Base-by-base conservation (phyloP, 2,329 filamentous ascomycete species). In the Exophiala dermatitidis region DNA sequence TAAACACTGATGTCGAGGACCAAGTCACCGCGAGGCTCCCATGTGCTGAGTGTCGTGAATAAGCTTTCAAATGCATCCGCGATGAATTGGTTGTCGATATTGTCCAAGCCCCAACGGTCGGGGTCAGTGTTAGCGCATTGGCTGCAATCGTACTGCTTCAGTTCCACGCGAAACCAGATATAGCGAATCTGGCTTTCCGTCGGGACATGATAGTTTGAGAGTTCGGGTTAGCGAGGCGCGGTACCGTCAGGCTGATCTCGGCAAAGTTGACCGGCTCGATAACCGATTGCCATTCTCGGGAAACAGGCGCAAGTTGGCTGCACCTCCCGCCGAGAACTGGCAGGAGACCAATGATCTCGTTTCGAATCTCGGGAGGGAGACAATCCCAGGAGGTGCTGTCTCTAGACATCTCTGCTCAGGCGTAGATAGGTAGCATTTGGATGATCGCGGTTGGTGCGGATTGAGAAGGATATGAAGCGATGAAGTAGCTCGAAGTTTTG, bases 1-100 rank as follows among this genome's bases (percentile, higher is more conserved):
- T 66, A 60, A 49, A 68, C 60, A 48, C 64, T 65, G 10, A 67
- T 67, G 52, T 68, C 66, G 34, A 68, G 66, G 28, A 45, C 56
- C 53, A 68, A 61, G 32, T 66, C 50, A 51, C 50, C 51, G 32
- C 58, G 31, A 44, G 46, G 52, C n/a, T 64, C 60, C 64, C 63
- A 67, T 58, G 60, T 60, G 56, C 62, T 63, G 50, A 67, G 63
- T 55, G 47, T 56, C 28, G 56, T 64, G 41, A 67, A 67, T 47
- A 68, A 51, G 49, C 54, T 58, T 57, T 65, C 49, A 50, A 71
- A 65, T 52, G 63, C 66, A 50, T 50, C 48, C 29, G 28, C 5
- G 38, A 50, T 50, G 19, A 19, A 44, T 29, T 43, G 48, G 44
- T 28, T 50, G 48, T 40, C 48, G 32, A 38, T 50, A 9, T 44